Evolutionary conservation across 352 stramenopile species (phyloP).

Genomic region (Globisporangium orthogonon): DNA sequence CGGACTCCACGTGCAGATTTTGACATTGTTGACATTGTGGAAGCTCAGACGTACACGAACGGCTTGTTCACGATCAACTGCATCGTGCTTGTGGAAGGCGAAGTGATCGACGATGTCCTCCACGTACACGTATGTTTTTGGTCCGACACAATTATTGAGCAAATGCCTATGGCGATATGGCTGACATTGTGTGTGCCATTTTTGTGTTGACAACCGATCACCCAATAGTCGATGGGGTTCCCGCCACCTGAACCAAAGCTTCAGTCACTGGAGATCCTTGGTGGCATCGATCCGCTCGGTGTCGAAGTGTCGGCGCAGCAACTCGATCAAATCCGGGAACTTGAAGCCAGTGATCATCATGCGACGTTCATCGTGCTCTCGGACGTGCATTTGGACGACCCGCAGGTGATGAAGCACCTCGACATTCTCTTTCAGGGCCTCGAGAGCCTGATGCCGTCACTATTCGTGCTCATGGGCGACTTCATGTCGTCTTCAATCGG

Average conservation of each 20-base stretch:
- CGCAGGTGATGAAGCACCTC: constrained; percentile 85
- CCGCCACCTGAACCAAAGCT: constrained; percentile 84
- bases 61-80: constrained; percentile 91
- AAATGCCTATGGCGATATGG: neutral
- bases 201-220: neutral
- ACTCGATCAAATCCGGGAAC: constrained; percentile 63
- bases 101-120: constrained; percentile 90
- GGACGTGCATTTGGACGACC: constrained; percentile 92
- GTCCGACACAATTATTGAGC: neutral
- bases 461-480: constrained; percentile 94
- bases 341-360: constrained; percentile 81
- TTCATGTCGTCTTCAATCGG: constrained; percentile 85
- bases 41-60: constrained; percentile 58
- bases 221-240: constrained; percentile 78
- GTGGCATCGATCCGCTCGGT: constrained; percentile 73
- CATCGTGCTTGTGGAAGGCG: constrained; percentile 90
- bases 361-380: constrained; percentile 92
- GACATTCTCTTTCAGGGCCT: constrained; percentile 88
- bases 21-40: neutral
- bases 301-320: constrained; percentile 78
- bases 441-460: constrained; percentile 55
- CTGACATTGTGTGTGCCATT: neutral
- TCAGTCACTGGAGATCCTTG: constrained; percentile 67
- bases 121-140: constrained; percentile 69
- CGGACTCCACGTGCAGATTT: neutral